These are phyloP conservation scores for Phytophthora tentaculata DNA, from an alignment of 352 stramenopile species.

Conservation along the genomic window DNA sequence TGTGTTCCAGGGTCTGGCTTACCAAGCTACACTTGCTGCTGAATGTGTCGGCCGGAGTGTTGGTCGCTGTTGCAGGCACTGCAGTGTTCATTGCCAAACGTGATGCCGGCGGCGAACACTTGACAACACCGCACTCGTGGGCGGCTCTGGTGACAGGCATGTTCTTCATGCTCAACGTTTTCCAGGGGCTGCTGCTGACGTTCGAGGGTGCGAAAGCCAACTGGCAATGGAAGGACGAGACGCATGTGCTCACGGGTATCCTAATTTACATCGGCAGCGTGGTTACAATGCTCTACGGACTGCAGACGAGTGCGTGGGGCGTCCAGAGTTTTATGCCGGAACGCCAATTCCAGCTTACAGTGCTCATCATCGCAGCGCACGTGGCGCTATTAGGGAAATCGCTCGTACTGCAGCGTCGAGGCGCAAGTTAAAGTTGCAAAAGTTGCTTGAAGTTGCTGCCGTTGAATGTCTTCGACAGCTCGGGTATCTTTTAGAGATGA, in stretches of 20 bases:
- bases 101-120: conserved; percentile 36
- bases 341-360: conserved; percentile 56
- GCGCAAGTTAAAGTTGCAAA: conserved; percentile 19
- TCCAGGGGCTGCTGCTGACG: conserved; percentile 70
- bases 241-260: conserved; percentile 62
- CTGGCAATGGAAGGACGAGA: conserved; percentile 82
- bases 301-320: conserved; percentile 57
- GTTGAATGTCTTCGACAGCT: no score
- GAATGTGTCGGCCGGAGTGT: conserved; percentile 45
- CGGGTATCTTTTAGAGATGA: conserved; percentile 2
- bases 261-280: conserved; percentile 65
- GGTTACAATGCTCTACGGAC: conserved; percentile 52
- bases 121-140: conserved; percentile 63
- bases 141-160: conserved; percentile 50
- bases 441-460: conserved; percentile 10
- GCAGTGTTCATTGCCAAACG: conserved; percentile 52
- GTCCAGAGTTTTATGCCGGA: conserved; percentile 32
- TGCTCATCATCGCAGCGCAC: conserved; percentile 56
- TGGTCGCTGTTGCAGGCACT: conserved; percentile 45
- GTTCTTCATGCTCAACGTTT: conserved; percentile 71
- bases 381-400: conserved; percentile 50
- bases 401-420: conserved; percentile 32
- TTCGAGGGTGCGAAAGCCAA: conserved; percentile 57
- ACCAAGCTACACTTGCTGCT: conserved; percentile 66
- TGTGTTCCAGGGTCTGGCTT: conserved; percentile 45